These are phyloP conservation scores for Phytophthora syringae DNA, from an alignment of 352 stramenopile genomes.

Conservation along the genomic window DNA sequence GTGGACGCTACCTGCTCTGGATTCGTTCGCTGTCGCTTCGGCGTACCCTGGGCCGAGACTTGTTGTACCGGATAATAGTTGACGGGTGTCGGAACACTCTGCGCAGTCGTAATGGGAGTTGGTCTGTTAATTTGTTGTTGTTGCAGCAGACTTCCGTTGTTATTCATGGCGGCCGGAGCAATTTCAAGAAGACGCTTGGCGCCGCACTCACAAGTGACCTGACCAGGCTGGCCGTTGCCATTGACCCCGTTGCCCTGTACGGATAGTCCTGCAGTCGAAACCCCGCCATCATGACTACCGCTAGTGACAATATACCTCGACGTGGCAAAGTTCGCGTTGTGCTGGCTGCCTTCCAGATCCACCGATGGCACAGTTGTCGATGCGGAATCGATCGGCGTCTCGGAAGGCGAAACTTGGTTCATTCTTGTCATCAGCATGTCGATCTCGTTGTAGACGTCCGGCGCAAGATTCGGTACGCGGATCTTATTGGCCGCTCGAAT, in stretches of 20 bases:
- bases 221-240: slow-evolving; percentile 14
- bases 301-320: slow-evolving; percentile 11
- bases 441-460: slow-evolving; percentile 49
- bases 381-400: slow-evolving; percentile 16
- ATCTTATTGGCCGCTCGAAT: slow-evolving; percentile 50
- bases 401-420: slow-evolving; percentile 28
- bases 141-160: slow-evolving; percentile 7
- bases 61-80: slow-evolving; percentile 19
- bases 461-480: slow-evolving; percentile 47
- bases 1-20: slow-evolving; percentile 17
- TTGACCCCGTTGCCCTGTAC: not conserved
- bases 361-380: slow-evolving; percentile 5
- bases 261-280: not conserved
- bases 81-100: slow-evolving; percentile 9
- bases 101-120: slow-evolving; percentile 1
- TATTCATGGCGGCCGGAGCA: slow-evolving; percentile 1
- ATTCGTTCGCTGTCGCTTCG: slow-evolving; percentile 28
- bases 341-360: slow-evolving; percentile 22
- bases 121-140: slow-evolving; percentile 8
- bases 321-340: slow-evolving; percentile 13
- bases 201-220: slow-evolving; percentile 29
- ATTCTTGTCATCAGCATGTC: slow-evolving; percentile 49
- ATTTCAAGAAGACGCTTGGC: slow-evolving; percentile 25
- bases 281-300: slow-evolving; percentile 3
- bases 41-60: slow-evolving; percentile 15